Percentiles rank a stretch among this genome's conserved stretches.
Evolutionary conservation across 176 grass and related monocot species (phyloP).

Genomic region (bread wheat (Triticum aestivum)): IWGSC_CS_RefSeq_v2.1 NC_057804.1:382905735-382906234

Average conservation of each 20-base stretch:
- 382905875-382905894: slow-evolving; percentile 69
- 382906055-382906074: not conserved
- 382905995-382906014: not conserved
- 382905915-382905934: slow-evolving; percentile 80
- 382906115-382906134: not conserved
- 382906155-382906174: slow-evolving; percentile 21
- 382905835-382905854: slow-evolving; percentile 45
- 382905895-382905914: slow-evolving; percentile 64
- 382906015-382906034: not conserved
- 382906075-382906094: not conserved
- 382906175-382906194: not conserved
- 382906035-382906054: not conserved
- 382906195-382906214: not conserved
- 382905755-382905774: no score
- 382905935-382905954: slow-evolving; percentile 16
- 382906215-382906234: not conserved
- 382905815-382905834: slow-evolving; percentile 22
- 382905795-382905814: not conserved
- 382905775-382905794: not conserved
- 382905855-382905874: slow-evolving; percentile 57
- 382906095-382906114: not conserved
- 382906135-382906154: slow-evolving; percentile 11
- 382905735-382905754: slow-evolving; percentile 58
- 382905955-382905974: slow-evolving; percentile 8
- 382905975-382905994: not conserved